Percentiles rank a stretch among this genome's conserved stretches.
Evolutionary conservation across 768 basidiomycete species (phyloP).

Genomic region (Rubroboletus pulcherrimus): DNA sequence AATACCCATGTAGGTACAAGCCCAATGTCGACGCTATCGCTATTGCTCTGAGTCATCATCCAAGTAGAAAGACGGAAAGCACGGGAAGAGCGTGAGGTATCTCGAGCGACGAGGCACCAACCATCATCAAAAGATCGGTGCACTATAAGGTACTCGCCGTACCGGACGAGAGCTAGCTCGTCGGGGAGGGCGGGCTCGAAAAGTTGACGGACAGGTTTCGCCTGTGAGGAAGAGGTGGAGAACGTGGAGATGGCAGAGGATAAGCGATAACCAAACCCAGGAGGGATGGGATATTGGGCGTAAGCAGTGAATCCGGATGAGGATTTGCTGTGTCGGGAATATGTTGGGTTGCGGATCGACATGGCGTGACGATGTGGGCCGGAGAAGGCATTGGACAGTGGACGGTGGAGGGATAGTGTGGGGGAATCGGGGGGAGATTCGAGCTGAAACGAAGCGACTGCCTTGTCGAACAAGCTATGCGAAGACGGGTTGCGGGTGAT

Average conservation of each 20-base stretch:
- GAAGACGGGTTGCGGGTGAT: conserved; percentile 35
- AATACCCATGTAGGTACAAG: conserved; percentile 79
- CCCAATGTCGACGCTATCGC: conserved; percentile 58
- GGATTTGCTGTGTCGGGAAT: conserved; percentile 30
- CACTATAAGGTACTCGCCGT: conserved; percentile 59
- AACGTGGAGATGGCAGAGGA: conserved; percentile 15
- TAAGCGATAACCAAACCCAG: conserved; percentile 7
- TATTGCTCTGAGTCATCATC: conserved; percentile 6
- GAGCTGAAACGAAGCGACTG: conserved; percentile 37
- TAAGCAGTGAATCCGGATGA: conserved; percentile 36
- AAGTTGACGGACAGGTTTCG: conserved; percentile 57
- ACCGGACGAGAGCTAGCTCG: conserved; percentile 50
- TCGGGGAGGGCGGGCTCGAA: conserved; percentile 72
- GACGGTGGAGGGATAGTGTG: conserved; percentile 32
- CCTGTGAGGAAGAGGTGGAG: conserved; percentile 31
- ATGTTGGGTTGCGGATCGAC: conserved; percentile 16
- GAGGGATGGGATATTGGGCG: conserved; percentile 27
- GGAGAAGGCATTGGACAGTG: conserved; percentile 5
- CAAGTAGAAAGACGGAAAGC: conserved; percentile 31
- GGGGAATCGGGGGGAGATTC: conserved; percentile 37
- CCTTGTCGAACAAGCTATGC: conserved; percentile 44
- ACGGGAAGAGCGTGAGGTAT: conserved; percentile 37
- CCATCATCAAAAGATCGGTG: conserved; percentile 73
- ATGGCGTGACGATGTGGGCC: conserved; percentile 13
- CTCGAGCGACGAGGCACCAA: conserved; percentile 73